Evolutionary conservation across 2,329 filamentous ascomycete genomes (phyloP).

Genomic region (Pseudogymnoascus sp.): DNA sequence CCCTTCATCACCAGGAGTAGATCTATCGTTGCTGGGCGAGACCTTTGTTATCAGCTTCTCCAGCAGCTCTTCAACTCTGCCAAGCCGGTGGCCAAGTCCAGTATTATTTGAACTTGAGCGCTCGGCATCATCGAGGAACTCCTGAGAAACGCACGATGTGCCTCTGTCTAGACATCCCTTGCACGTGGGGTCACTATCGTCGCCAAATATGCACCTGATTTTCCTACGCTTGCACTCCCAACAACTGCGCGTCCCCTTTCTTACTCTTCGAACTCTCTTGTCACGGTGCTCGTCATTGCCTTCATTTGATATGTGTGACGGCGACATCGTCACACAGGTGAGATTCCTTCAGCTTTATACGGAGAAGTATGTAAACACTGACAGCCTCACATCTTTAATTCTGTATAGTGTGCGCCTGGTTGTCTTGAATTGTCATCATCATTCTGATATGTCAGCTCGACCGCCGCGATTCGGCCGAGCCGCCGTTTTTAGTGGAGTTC

Average conservation of each 20-base stretch:
- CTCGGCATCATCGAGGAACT: slow-evolving; percentile 27
- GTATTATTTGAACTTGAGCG: slow-evolving; percentile 19
- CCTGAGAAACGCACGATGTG: slow-evolving; percentile 26
- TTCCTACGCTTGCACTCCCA: slow-evolving; percentile 54
- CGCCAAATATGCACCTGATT: slow-evolving; percentile 40
- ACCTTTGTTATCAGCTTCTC: slow-evolving; percentile 26
- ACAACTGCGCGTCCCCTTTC: slow-evolving; percentile 50
- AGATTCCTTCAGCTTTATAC: not conserved
- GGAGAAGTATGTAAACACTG: not conserved
- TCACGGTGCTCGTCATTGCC: slow-evolving; percentile 20
- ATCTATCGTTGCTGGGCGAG: slow-evolving; percentile 16
- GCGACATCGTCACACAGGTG: not conserved
- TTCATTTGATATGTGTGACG: not conserved
- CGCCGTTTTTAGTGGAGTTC: not conserved
- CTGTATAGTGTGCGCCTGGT: not conserved
- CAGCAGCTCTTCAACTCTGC: slow-evolving; percentile 24
- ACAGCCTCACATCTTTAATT: not conserved
- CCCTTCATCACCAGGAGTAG: not conserved
- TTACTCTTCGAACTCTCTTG: slow-evolving; percentile 19
- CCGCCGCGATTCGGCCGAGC: slow-evolving; percentile 1
- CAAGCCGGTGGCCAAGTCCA: slow-evolving; percentile 25
- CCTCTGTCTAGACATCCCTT: slow-evolving; percentile 39
- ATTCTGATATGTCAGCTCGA: not conserved
- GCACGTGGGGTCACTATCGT: slow-evolving; percentile 35
- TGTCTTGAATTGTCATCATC: slow-evolving; percentile 6